A percentile compares a stretch with the other conserved stretches of the same genome.
Conservation (phyloP, 371 early-diverging fungal species). For the Coemansia sp. region DNA sequence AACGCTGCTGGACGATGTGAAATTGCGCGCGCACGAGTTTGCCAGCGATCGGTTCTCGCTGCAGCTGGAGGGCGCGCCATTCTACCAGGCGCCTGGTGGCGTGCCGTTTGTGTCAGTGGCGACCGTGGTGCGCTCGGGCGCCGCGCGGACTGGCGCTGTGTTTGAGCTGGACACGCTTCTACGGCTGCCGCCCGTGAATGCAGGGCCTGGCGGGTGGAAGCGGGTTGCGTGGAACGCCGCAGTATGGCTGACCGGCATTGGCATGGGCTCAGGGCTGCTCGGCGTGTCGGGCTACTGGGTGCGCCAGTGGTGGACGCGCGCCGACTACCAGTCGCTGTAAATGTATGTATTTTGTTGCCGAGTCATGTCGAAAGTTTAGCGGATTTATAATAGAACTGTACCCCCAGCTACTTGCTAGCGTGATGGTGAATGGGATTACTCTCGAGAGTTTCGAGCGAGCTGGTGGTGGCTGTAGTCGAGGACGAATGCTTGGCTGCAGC, state of each 20-base stretch:
- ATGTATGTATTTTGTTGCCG: constrained; percentile 6
- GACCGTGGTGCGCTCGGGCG: constrained; percentile 38
- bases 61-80: constrained; percentile 42
- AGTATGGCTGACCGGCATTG: constrained; percentile 46
- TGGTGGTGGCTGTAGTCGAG: background rate
- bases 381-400: no score
- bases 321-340: constrained; percentile 48
- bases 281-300: constrained; percentile 49
- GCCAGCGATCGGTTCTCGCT: constrained; percentile 44
- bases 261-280: constrained; percentile 44
- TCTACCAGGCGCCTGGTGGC: constrained; percentile 45
- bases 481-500: background rate
- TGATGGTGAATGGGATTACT: constrained; percentile 2
- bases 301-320: constrained; percentile 50
- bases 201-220: constrained; percentile 45
- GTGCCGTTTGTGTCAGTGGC: constrained; percentile 45
- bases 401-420: background rate
- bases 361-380: no score
- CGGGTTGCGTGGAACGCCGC: constrained; percentile 45
- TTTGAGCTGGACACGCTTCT: constrained; percentile 44
- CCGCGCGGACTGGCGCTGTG: constrained; percentile 45
- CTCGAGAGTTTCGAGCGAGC: background rate
- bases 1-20: constrained; percentile 38
- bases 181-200: constrained; percentile 31
- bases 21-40: constrained; percentile 42